Evolutionary conservation across 140 eudicot species (phyloP), one percentile per base, ranked within the genome.

Genomic region (Anethum foeniculum): DNA sequence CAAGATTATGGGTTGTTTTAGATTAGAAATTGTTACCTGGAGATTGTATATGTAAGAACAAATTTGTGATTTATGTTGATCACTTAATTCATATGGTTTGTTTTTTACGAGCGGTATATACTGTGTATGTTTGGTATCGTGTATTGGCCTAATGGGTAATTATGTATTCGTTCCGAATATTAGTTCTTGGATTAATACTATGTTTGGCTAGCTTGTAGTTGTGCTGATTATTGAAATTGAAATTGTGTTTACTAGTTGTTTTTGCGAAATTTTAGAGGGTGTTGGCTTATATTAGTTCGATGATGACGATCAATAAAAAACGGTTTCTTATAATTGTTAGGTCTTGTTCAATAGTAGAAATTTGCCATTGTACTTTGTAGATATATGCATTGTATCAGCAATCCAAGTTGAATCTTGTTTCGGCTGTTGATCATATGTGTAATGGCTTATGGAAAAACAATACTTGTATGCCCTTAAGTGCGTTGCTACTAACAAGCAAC

Each of bases 1-100:
- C 83, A 84, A 81, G 83, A 80, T 84, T 76, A 78, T 82, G 62
- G 79, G 76, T 83, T 77, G 78, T 82, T 85, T 81, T 78, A 75
- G 78, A 81, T 58, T 75, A 62, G 71, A 77, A 21, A 56, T 25
- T 52, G 79, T 80, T 83, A 62, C 78, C 83, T 81, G 87, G 73
- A 81, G 77, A 80, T 36, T 28, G 77, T 69, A 30, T 76, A 81
- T 78, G 27, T 52, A 84, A 67, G 73, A 79, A 85, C 60, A 71
- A 84, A 80, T 85, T 77, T 68, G 75, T 84, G 30, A 44, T 74
- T 44, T 44, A 2, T 82, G 82, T 78, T 71, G 84, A 46, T 75
- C 79, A 47, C 79, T 80, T 30, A 38, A 67, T 78, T 83, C 71
- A 28, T 76, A 34, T 82, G 84, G 19, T 75, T 81, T 78, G 82